Evolutionary conservation across 2,329 filamentous ascomycete species (phyloP), one percentile per base, ranked within the genome.

Genomic region (Botrytis deweyae): DNA sequence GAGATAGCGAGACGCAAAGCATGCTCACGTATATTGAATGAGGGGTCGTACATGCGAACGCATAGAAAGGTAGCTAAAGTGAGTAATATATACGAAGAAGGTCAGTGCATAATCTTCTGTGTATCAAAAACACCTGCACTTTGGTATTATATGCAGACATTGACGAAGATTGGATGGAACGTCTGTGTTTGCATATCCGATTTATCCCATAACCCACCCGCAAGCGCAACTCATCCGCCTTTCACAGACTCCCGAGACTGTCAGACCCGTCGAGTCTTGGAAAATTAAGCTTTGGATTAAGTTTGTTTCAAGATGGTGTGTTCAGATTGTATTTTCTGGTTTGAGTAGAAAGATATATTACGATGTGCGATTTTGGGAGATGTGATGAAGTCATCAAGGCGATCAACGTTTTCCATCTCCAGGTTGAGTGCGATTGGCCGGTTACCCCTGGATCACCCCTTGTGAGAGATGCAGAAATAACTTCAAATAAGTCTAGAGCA

Each of bases 1-100:
- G 63, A 65, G 63, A 65, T 46, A 10, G 40, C 40, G n/a, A 65
- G 63, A 46, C 18, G 42, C 42, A 65, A 65, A 36, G n/a, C 63
- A 46, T 46, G 22, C n/a, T 64, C n/a, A 65, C n/a, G 42, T 25
- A 65, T 46, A 33, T 46, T 25, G 20, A 49, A 49, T 36, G 63
- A 66, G 63, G 42, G 42, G 20, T 49, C 63, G 25, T 36, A 49
- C 10, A 66, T 66, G 18, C n/a, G n/a, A 44, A 64, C 29, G 62
- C 62, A 64, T 64, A 29, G 25, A 29, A 20, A 36, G 58, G 58
- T 44, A 44, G 40, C 62, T 22, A 18, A 22, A 44, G 4, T 64
- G 33, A 64, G 63, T 36, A 46, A 66, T 36, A 25, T 36, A 49
- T 25, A 66, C 42, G 63, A 66, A 66, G 63, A 66, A 66, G 42